phyloP scores from a whole-genome alignment of 495 filamentous ascomycete genomes.

The Aspergillus heteromorphus region DNA sequence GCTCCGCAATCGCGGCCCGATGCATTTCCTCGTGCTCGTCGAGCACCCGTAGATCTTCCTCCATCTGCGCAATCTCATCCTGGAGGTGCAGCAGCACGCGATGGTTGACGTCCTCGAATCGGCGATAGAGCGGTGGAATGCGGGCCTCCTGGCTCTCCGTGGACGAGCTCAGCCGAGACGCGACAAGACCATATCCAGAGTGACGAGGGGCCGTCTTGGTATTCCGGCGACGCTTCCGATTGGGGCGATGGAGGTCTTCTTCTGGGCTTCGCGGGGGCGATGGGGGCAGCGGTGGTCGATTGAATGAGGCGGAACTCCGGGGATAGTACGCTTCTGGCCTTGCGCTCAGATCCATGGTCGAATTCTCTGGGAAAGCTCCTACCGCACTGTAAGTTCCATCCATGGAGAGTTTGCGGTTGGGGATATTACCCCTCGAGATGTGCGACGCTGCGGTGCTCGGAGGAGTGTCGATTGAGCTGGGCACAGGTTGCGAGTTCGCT shows the following conservation, averaged over 20 bases:
- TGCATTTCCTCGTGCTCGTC: conserved; percentile 68
- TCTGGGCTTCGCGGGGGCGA: conserved; percentile 37
- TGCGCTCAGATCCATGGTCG: conserved; percentile 13
- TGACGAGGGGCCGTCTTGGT: conserved; percentile 20
- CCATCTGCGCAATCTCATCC: conserved; percentile 76
- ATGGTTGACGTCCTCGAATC: conserved; percentile 80
- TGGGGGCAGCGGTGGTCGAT: conserved; percentile 27
- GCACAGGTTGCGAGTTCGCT: conserved; percentile 17
- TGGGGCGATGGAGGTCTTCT: conserved; percentile 25
- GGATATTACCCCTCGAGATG: conserved; percentile 18
- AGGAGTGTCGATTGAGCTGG: conserved; percentile 20
- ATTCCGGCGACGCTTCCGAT: conserved; percentile 21
- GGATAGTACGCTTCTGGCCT: conserved; percentile 30
- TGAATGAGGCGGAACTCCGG: conserved; percentile 17
- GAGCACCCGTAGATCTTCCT: conserved; percentile 65
- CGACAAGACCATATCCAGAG: conserved; percentile 66
- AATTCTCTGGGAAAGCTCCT: conserved; percentile 12
- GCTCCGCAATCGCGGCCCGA: conserved; percentile 47
- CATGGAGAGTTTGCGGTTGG: conserved; percentile 18
- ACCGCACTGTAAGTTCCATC: conserved; percentile 12
- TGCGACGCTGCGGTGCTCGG: conserved; percentile 23
- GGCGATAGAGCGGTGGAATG: conserved; percentile 72
- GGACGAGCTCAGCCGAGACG: conserved; percentile 52
- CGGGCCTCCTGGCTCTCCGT: conserved; percentile 24
- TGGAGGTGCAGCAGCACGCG: conserved; percentile 80